Percentiles rank a stretch among this genome's conserved stretches.
Conservation (phyloP, 2,329 filamentous ascomycete species). For the Trichoderma koningiopsis region DNA sequence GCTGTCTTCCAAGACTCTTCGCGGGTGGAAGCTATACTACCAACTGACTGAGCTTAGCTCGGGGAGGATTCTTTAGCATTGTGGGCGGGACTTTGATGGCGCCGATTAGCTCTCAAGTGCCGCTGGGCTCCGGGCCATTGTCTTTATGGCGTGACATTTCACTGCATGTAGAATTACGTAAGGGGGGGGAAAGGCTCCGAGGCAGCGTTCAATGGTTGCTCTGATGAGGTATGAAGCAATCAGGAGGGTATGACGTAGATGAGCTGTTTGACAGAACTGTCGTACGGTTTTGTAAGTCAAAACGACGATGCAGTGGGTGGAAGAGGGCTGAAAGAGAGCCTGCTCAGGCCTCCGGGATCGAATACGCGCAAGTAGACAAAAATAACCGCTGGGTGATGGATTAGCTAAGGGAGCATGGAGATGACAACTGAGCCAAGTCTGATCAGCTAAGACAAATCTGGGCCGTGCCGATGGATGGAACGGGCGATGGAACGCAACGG, state of each 20-base stretch:
- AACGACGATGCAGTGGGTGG: not conserved
- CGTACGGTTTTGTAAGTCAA: not conserved
- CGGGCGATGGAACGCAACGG: not conserved
- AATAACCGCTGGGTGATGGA: not conserved
- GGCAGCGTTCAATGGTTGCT: not conserved
- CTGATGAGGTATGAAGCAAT: not conserved
- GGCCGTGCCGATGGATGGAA: not conserved
- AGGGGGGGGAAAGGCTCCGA: not conserved
- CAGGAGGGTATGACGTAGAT: not conserved
- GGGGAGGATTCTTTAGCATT: not conserved
- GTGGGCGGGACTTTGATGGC: not conserved
- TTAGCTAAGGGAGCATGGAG: not conserved
- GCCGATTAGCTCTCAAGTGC: slow-evolving; percentile 2
- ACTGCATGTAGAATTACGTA: not conserved
- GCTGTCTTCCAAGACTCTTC: not conserved
- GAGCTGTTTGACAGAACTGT: not conserved
- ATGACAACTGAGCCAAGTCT: not conserved
- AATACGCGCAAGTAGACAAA: not conserved
- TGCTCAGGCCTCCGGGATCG: not conserved
- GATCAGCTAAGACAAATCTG: not conserved
- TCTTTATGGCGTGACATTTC: not conserved
- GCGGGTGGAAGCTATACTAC: not conserved
- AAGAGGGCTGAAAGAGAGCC: not conserved
- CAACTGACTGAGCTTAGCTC: not conserved
- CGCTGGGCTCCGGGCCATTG: not conserved